Evolutionary conservation across 345 rosid species (phyloP), one percentile per base, ranked within the genome.

Genomic region (Citrus glauca): DNA sequence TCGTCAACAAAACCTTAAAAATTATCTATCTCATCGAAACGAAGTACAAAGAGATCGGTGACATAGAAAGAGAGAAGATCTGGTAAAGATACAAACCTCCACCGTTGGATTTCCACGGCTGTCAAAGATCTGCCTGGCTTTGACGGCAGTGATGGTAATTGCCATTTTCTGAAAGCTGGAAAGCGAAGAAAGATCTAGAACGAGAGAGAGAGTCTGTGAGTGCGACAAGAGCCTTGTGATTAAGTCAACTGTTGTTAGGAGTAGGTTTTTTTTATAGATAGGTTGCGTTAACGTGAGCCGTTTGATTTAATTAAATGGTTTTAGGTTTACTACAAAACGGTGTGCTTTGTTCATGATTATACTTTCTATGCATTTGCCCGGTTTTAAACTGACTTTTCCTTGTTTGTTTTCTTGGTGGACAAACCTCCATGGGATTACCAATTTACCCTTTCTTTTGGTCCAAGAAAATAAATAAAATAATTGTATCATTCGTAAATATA

Each of bases 71-170:
- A n/a, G 74, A 81, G 2, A 13, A 66, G 56, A 59, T 60, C n/a
- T 22, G 66, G 60, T 66, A 50, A 78, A 74, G 80, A 74, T 53
- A 66, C 27, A 1, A 82, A 95, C 98, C 94, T 95, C 98, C 20
- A 95, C 98, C 64, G 98, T 95, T 33, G 98, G 98, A 53, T 95
- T 95, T 28, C 98, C 98, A 84, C 98, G 98, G 91, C 98, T 95
- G 86, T 95, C 98, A 82, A 91, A 95, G 84, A 95, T 95, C 90
- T 95, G 98, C 77, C 98, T 86, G 38, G 98, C 98, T 68, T 90
- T 90, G 77, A 94, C 86, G 77, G 27, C 74, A 79, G 81, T 78
- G 79, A 94, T 94, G 13, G 91, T 87, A 4, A 91, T 20, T 9
- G 78, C 91, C 95, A 91, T 91, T 11, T 71, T 48, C 48, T 30